Base-by-base conservation (phyloP, 163 green algal genomes). In the Scenedesmus sp. region DNA sequence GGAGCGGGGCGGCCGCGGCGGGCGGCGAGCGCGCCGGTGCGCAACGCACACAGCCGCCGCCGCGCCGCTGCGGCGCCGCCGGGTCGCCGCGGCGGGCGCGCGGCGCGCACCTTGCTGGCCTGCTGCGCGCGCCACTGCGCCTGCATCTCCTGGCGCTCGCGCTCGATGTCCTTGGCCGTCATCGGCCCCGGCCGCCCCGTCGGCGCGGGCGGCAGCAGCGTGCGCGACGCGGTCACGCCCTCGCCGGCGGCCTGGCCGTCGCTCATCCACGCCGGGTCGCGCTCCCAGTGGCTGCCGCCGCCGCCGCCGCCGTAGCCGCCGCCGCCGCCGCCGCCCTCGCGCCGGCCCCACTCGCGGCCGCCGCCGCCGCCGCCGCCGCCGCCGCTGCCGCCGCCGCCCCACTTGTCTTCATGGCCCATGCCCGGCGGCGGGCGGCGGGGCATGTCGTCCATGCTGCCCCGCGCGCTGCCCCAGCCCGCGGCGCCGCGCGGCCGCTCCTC, bases 121-220 rank as follows among this genome's bases (percentile, higher is more conserved):
- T 18, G 29, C 64, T 78, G 36, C 20, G 64, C 77, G 48, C 67
- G 28, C 77, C 77, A 78, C 69, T 69, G 33, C 9, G 47, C 58
- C 69, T 80, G 77, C 69, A 80, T 74, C 77, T 84, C 69, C 67
- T 74, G 67, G 31, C 77, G 58, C 42, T 78, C 67, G 9, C 69
- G 48, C 67, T 78, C 60, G 50, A 78, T 67, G 70, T 78, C 77
- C 67, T 78, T 79, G 3, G 77, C 77, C 28, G 75, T 82, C 63
- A 82, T 75, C 31, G 24, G 20, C 26, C 56, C 70, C 31, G 18
- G 6, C 14, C 39, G 10, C 3, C 6, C 36, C 4, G 57, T 34
- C 29, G 72, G 72, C 10, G 60, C 31, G 15, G 72, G 33, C n/a
- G 71, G 50, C 72, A 66, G 31, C 33, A 33, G 17, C 31, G 20